phyloP scores from a whole-genome alignment of 139 green algal genomes.

The Auxenochlorella pyrenoidosa region DNA sequence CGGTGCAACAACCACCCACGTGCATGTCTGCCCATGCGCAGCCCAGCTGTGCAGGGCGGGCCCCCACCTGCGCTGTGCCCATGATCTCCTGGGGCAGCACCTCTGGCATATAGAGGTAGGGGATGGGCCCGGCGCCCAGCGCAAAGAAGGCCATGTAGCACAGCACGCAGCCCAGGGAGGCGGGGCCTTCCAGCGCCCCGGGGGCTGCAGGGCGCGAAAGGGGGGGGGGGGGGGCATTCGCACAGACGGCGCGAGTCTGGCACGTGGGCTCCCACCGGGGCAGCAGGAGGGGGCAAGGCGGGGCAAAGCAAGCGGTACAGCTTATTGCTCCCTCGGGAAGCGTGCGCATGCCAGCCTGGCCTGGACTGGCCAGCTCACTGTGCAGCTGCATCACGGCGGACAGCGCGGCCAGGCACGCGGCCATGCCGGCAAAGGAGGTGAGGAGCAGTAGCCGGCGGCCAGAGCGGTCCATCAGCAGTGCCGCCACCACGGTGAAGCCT shows the following conservation, averaged over 20 bases:
- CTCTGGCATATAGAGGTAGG: constrained; percentile 81
- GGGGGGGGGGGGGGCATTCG: not conserved
- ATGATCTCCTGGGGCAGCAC: constrained; percentile 79
- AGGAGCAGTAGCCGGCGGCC: constrained; percentile 68
- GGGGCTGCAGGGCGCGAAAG: constrained; percentile 7
- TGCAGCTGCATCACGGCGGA: constrained; percentile 37
- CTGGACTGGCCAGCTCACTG: constrained; percentile 17
- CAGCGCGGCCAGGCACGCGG: constrained; percentile 52
- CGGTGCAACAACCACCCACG: no score
- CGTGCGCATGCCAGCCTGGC: no score
- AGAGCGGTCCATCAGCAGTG: constrained; percentile 57
- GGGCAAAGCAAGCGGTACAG: no score
- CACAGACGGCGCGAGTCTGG: no score
- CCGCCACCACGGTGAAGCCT: constrained; percentile 51
- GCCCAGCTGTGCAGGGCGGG: not conserved
- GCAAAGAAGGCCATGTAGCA: constrained; percentile 76
- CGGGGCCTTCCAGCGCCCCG: constrained; percentile 26
- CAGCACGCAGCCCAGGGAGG: constrained; percentile 58
- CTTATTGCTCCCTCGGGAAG: no score
- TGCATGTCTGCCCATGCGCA: no score
- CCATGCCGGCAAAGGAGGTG: constrained; percentile 72
- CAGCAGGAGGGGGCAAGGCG: no score
- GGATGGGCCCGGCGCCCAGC: constrained; percentile 79
- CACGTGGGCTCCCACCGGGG: no score
- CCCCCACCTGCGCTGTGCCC: constrained; percentile 50